Evolutionary conservation across 2,329 filamentous ascomycete genomes (phyloP).

Genomic region (Aspergillus awamori): DNA sequence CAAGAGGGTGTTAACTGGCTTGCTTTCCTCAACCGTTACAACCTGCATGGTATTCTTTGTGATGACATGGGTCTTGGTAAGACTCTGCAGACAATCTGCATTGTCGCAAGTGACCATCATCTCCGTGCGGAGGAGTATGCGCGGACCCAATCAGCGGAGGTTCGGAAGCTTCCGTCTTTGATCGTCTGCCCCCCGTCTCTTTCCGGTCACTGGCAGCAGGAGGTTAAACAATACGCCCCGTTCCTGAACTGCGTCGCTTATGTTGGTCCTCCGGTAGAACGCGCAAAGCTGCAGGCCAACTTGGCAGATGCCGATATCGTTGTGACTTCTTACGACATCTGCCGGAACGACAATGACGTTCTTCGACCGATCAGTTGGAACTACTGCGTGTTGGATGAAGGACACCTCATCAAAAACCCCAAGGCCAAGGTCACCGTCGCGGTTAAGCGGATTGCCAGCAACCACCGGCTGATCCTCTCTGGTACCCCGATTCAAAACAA

Average conservation of each 20-base stretch:
- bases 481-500: slow-evolving; percentile 98
- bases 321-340: slow-evolving; percentile 97
- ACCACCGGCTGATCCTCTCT: slow-evolving; percentile 93
- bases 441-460: slow-evolving; percentile 85
- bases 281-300: slow-evolving; percentile 68
- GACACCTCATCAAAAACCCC: slow-evolving; percentile 97
- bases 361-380: slow-evolving; percentile 89
- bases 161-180: slow-evolving; percentile 79
- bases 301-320: slow-evolving; percentile 85
- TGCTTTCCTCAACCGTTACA: slow-evolving; percentile 95
- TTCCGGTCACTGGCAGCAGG: slow-evolving; percentile 98
- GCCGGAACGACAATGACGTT: slow-evolving; percentile 89
- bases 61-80: slow-evolving; percentile 99
- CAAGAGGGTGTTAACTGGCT: slow-evolving; percentile 99
- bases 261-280: slow-evolving; percentile 82
- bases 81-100: slow-evolving; percentile 94
- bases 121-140: slow-evolving; percentile 86
- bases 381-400: slow-evolving; percentile 95
- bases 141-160: slow-evolving; percentile 77
- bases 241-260: slow-evolving; percentile 90
- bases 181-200: slow-evolving; percentile 96
- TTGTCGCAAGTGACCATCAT: slow-evolving; percentile 96
- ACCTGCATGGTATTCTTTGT: slow-evolving; percentile 95
- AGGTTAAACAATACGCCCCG: slow-evolving; percentile 92
- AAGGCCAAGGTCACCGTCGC: slow-evolving; percentile 94